Percentiles rank a stretch among this genome's conserved stretches.
Evolutionary conservation across 495 filamentous ascomycete genomes (phyloP).

Genomic region (Acidomyces sp.): DNA sequence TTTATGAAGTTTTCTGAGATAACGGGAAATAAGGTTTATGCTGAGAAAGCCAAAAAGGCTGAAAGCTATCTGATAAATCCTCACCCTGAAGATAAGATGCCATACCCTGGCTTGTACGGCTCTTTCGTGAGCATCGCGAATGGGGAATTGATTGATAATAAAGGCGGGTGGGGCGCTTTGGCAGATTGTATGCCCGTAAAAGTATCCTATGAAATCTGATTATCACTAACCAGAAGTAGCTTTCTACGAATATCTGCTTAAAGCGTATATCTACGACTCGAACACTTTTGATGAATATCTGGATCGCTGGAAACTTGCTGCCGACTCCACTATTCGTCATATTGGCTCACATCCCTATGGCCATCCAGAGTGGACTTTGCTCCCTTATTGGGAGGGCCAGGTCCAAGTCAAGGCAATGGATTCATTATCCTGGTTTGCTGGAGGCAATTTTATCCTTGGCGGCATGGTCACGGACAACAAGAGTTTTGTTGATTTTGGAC

Average conservation of each 20-base stretch:
- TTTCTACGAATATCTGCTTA: slow-evolving; percentile 19
- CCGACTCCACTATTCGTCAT: slow-evolving; percentile 60
- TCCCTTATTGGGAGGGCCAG: slow-evolving; percentile 26
- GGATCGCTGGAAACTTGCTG: slow-evolving; percentile 55
- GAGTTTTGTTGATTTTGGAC: slow-evolving; percentile 60
- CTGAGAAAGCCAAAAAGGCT: slow-evolving; percentile 1
- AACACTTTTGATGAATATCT: slow-evolving; percentile 4
- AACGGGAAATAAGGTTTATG: slow-evolving; percentile 7
- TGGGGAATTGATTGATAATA: background rate
- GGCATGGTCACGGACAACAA: slow-evolving; percentile 51
- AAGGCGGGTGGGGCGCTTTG: slow-evolving; percentile 9
- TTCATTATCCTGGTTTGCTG: slow-evolving; percentile 55
- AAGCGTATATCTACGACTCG: slow-evolving; percentile 16
- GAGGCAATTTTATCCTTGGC: slow-evolving; percentile 75
- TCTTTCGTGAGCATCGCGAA: background rate
- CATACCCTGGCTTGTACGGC: slow-evolving; percentile 12
- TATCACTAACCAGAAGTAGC: no score
- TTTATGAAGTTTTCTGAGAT: slow-evolving; percentile 10
- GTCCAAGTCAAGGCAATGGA: slow-evolving; percentile 25
- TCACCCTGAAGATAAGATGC: background rate
- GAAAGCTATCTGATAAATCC: slow-evolving; percentile 1
- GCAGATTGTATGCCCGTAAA: slow-evolving; percentile 7
- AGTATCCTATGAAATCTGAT: no score
- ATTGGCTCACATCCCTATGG: slow-evolving; percentile 55
- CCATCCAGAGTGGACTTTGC: slow-evolving; percentile 61